Evolutionary conservation across 495 filamentous ascomycete genomes (phyloP), one percentile per base, ranked within the genome.

Genomic region (Xylaria bambusicola): DNA sequence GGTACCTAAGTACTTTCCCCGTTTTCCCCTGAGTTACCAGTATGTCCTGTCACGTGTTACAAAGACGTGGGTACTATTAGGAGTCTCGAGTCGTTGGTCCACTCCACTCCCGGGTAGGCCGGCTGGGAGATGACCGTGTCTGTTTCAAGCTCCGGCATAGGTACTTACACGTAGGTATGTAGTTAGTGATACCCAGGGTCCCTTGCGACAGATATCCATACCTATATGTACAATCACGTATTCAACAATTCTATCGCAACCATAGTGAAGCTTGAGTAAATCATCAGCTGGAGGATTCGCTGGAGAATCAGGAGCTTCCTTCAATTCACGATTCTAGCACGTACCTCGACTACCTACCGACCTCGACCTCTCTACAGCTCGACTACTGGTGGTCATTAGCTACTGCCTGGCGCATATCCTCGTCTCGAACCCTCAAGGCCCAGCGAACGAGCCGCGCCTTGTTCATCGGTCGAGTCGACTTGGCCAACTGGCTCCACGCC

Each of bases 191-290:
- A n/a, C n/a, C n/a, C n/a, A n/a, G n/a, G n/a, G n/a, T n/a, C 10
- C 29, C 29, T 33, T 52, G 49, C 49, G 49, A 52, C 49, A 52
- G 49, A 36, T 24, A 29, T n/a, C n/a, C n/a, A n/a, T n/a, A n/a
- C n/a, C n/a, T n/a, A n/a, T n/a, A n/a, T n/a, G n/a, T n/a, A n/a
- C n/a, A n/a, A n/a, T n/a, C n/a, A n/a, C n/a, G n/a, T n/a, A n/a
- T n/a, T n/a, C n/a, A n/a, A n/a, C n/a, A n/a, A n/a, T n/a, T n/a
- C n/a, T n/a, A n/a, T n/a, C n/a, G n/a, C n/a, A n/a, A n/a, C n/a
- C n/a, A n/a, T n/a, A n/a, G n/a, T n/a, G n/a, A n/a, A n/a, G n/a
- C n/a, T n/a, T n/a, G n/a, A n/a, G n/a, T n/a, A n/a, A n/a, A n/a
- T n/a, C n/a, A n/a, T n/a, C n/a, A n/a, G n/a, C n/a, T n/a, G n/a